Evolutionary conservation across 345 rosid genomes (phyloP).

Genomic region (Odontarrhena argentea): DNA sequence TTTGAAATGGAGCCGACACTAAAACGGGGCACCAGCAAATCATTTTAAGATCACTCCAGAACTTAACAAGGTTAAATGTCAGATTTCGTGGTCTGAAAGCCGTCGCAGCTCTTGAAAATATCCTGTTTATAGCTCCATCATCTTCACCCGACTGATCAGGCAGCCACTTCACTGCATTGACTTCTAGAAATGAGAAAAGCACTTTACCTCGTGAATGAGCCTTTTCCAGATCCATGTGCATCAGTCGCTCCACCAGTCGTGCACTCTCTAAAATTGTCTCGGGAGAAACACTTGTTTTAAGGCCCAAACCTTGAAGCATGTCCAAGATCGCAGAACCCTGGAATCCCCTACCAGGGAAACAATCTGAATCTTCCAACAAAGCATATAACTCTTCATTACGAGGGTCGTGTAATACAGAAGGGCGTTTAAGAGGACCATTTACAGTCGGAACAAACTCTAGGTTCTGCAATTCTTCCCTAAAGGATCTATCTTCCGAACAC

Average conservation of each 20-base stretch:
- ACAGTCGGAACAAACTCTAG: slow-evolving; percentile 85
- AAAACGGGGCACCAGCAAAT: slow-evolving; percentile 97
- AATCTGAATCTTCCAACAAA: slow-evolving; percentile 75
- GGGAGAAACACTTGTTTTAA: slow-evolving; percentile 73
- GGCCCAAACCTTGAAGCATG: slow-evolving; percentile 88
- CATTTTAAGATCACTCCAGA: slow-evolving; percentile 84
- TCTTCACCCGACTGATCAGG: slow-evolving; percentile 65
- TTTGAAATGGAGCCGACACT: slow-evolving; percentile 76
- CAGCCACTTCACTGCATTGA: slow-evolving; percentile 86
- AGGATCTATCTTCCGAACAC: slow-evolving; percentile 69
- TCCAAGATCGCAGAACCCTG: slow-evolving; percentile 70
- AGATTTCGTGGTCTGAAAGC: slow-evolving; percentile 78
- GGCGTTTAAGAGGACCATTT: slow-evolving; percentile 62
- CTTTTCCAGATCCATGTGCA: slow-evolving; percentile 69
- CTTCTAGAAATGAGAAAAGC: slow-evolving; percentile 86
- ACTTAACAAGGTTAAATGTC: slow-evolving; percentile 76
- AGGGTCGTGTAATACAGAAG: slow-evolving; percentile 78
- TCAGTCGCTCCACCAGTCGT: slow-evolving; percentile 64
- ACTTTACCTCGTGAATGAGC: slow-evolving; percentile 79
- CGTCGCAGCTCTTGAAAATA: slow-evolving; percentile 82
- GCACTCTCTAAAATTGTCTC: slow-evolving; percentile 86
- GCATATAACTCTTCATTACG: slow-evolving; percentile 84
- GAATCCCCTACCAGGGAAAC: slow-evolving; percentile 73
- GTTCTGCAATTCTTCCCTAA: slow-evolving; percentile 66
- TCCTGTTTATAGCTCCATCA: slow-evolving; percentile 67